Base-by-base conservation (phyloP, 2,329 filamentous ascomycete genomes). In the Penicillium freii region DNA sequence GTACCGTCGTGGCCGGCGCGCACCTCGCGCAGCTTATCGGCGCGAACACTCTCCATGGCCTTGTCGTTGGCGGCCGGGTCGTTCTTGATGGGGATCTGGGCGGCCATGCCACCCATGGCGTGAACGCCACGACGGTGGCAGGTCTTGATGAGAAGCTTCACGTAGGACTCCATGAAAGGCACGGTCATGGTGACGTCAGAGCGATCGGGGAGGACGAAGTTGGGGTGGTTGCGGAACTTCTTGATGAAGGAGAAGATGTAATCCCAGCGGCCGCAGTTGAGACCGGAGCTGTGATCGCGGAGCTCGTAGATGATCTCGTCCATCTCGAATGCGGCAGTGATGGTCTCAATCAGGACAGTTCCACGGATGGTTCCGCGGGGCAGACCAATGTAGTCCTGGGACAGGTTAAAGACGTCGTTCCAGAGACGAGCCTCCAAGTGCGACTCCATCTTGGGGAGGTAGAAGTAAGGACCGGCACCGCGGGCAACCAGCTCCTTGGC, bases 211-310 rank as follows among this genome's bases (percentile, higher is more conserved):
- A 99, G 87, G 56, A 97, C 87, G 73, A 97, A 97, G 79, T 88
- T 87, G 69, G 90, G 82, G 82, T 97, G 94, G 71, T 96, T 87
- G 74, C 94, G 91, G 89, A 97, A 96, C 78, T 96, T 96, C 85
- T 99, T 99, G 83, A 99, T 97, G 73, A 93, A 91, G 76, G 89
- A 94, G 84, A 99, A 99, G 80, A 99, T 97, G 83, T 99, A 99
- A 75, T 99, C 94, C 94, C 94, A 99, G 67, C 94, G 89, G 64
- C 94, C 94, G 78, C 94, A 97, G 86, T 99, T 99, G 71, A 99
- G 86, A 47, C 94, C 94, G 7, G 93, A 89, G 75, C 88, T 93
- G 82, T 99, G 94, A 73, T 97, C 93, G 60, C 94, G 89, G 66
- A 99, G 88, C 81, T 97, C 94, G 78, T 97, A 99, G 79, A 99